Evolutionary conservation across 2,329 filamentous ascomycete genomes (phyloP), one percentile per base, ranked within the genome.

Genomic region (Daldinia sp.): DNA sequence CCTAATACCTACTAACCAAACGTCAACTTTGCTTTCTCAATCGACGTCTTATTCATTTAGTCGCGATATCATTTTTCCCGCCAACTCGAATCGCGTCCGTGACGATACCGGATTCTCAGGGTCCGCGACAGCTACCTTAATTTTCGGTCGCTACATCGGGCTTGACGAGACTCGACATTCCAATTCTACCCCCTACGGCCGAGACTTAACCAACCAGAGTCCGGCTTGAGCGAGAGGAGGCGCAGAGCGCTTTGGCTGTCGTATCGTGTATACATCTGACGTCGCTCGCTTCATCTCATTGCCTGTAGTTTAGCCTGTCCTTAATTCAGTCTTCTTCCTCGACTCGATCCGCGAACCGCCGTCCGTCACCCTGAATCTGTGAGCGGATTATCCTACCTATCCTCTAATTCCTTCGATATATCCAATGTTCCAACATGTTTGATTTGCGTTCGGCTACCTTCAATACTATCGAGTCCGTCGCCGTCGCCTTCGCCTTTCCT

Each of bases 401-500:
- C 34, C 53, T 59, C 55, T 62, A 62, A 56, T 34, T 25, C 27
- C 3, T 27, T 15, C 29, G 43, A 45, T 57, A 59, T 64, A 51
- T 47, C 55, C 53, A 34, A 76, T 75, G 73, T 68, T 68, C 67
- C 74, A 75, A 72, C 64, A 76, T 75, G 73, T 70, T 69, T 75
- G 66, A 71, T 71, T 61, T 67, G 64, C 69, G 68, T 68, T 59
- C 63, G 60, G 62, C 51, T 11, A 67, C 58, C 55, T 55, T 67
- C 68, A 68, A 71, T 68, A 70, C 49, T 49, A 64, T 66, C 62
- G 66, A 68, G 58, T 71, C 60, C 45, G 67, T 64, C 63, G 51
- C 67, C 60, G 58, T 68, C 68, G 70, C 68, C 64, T 70, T 68
- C 68, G 70, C 68, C 64, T 70, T 71, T 55, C 58, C 71, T 71